phyloP scores from a whole-genome alignment of 768 basidiomycete species.

The Serendipita indica region DNA sequence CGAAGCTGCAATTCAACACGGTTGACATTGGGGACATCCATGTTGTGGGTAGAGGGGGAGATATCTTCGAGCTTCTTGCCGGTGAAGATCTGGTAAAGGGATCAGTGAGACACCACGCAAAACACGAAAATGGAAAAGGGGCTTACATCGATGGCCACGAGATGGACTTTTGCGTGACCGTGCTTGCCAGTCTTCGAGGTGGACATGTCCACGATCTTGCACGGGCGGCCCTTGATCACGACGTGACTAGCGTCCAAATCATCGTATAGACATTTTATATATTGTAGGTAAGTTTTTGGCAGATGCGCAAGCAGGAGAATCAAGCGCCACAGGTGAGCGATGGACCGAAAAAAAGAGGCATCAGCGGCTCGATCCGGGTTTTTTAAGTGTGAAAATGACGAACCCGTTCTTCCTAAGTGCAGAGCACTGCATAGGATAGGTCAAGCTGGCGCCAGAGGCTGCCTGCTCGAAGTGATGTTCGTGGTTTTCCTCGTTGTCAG shows the following conservation, averaged over 20 bases:
- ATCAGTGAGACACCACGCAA: conserved; percentile 14
- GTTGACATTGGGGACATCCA: conserved; percentile 92
- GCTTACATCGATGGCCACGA: conserved; percentile 90
- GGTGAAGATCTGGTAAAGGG: conserved; percentile 74
- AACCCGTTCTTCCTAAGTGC: conserved; percentile 51
- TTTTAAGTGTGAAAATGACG: not conserved
- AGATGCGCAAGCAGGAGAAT: too few relatives aligned
- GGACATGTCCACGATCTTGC: conserved; percentile 99
- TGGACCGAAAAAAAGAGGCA: not conserved
- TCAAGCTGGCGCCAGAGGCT: conserved; percentile 53
- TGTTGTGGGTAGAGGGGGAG: conserved; percentile 96
- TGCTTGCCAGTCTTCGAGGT: conserved; percentile 99
- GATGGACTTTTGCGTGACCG: conserved; percentile 98
- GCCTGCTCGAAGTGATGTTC: conserved; percentile 9
- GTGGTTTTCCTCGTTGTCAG: conserved; percentile 45
- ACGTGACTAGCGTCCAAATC: conserved; percentile 47
- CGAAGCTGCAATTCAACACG: conserved; percentile 87
- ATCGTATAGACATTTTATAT: too few relatives aligned
- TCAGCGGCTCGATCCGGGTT: too few relatives aligned
- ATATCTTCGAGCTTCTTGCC: conserved; percentile 95
- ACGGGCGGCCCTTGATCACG: conserved; percentile 93
- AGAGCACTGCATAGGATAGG: conserved; percentile 89
- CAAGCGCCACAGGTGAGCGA: not conserved
- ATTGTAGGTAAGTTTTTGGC: too few relatives aligned
- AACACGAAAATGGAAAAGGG: not conserved